Evolutionary conservation across 1,284 basidiomycete genomes (phyloP).

Genomic region (Cystobasidiaceae sp.): DNA sequence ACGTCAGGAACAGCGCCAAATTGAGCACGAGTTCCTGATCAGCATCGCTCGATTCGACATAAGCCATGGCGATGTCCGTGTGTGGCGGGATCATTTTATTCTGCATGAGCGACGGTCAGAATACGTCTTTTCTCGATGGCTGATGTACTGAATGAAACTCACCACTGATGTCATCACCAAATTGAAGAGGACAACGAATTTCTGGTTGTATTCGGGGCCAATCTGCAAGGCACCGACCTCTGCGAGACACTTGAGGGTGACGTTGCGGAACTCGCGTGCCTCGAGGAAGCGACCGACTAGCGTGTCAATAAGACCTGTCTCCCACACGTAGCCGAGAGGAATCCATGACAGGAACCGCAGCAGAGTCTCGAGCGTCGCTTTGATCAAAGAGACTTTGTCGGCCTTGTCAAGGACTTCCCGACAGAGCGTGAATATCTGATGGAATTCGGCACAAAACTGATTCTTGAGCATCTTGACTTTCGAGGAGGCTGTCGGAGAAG

Average conservation of each 20-base stretch:
- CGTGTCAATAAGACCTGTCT: slow-evolving; percentile 94
- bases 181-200: slow-evolving; percentile 95
- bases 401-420: slow-evolving; percentile 96
- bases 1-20: slow-evolving; percentile 91
- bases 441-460: slow-evolving; percentile 94
- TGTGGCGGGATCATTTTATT: slow-evolving; percentile 97
- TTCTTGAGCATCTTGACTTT: slow-evolving; percentile 98
- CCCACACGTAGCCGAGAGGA: slow-evolving; percentile 97
- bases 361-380: slow-evolving; percentile 90
- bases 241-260: slow-evolving; percentile 95
- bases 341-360: slow-evolving; percentile 94
- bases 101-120: neutral
- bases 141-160: neutral
- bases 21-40: slow-evolving; percentile 98
- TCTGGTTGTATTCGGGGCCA: slow-evolving; percentile 95
- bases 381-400: slow-evolving; percentile 93
- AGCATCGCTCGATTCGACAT: slow-evolving; percentile 80
- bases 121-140: neutral
- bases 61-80: slow-evolving; percentile 88
- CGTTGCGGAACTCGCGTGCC: slow-evolving; percentile 92
- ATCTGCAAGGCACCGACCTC: slow-evolving; percentile 90
- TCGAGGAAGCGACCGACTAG: slow-evolving; percentile 87
- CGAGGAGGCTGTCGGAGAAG: slow-evolving; percentile 57
- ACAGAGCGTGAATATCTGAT: slow-evolving; percentile 91
- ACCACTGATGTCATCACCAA: slow-evolving; percentile 91